Evolutionary conservation across 345 rosid species (phyloP), one percentile per base, ranked within the genome.

Genomic region (Citrus australasica): DNA sequence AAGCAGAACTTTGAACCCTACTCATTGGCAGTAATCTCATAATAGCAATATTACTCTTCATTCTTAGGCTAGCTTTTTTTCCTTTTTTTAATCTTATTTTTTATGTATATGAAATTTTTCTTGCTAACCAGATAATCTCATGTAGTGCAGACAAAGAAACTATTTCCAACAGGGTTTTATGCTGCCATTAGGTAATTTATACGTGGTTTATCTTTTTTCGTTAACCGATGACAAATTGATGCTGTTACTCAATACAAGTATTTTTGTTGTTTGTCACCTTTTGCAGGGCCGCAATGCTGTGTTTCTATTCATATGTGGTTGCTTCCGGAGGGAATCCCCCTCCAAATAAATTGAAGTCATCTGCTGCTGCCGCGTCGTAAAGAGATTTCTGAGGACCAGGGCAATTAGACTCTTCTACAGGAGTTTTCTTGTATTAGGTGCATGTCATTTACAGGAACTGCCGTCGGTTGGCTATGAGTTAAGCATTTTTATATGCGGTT

Each of bases 291-390:
- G 88, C 87, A 38, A 96, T 94, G 98, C 80, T 92, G 69, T 90
- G 87, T 82, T 93, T 94, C 87, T 97, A 90, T 78, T 78, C 82
- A 0, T 87, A 94, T 75, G 98, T 96, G 82, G 80, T 92, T 82
- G 71, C 91, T 51, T 89, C 98, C 4, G 98, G 99, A 71, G 99
- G 98, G 76, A 94, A 97, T 75, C 98, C 98, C 33, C 98, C 98
- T 37, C 99, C 98, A 65, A 94, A 91, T 88, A 92, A 94, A 87
- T 78, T 82, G 89, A 92, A 90, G 61, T 75, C 85, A 53, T 75
- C 91, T 76, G 84, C 88, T 4, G 78, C 63, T 76, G 74, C 67
- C 65, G 72, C 86, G n/a, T 85, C 86, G 59, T 86, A 78, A 85
- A 46, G 58, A 22, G 72, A 76, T 25, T 42, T 46, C 69, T 67